Evolutionary conservation across 345 rosid species (phyloP).

Genomic region (Corymbia maculata): DNA sequence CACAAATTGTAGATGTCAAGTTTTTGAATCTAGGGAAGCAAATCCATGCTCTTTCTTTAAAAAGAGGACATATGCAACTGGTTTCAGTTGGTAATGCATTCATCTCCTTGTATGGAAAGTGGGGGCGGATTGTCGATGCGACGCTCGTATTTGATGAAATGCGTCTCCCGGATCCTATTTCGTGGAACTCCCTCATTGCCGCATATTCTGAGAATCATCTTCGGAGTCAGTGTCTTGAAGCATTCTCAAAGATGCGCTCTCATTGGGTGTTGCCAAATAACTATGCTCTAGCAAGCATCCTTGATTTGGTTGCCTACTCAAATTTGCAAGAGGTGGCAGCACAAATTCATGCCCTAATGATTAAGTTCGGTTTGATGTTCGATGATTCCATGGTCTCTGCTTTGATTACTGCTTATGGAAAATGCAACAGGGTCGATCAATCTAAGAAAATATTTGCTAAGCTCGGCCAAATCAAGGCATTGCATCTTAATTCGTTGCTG

Average conservation of each 20-base stretch:
- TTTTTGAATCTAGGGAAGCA: constrained; percentile 13
- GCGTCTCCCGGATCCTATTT: constrained; percentile 17
- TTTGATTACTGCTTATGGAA: constrained; percentile 26
- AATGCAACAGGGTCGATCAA: constrained; percentile 8
- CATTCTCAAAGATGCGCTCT: constrained; percentile 14
- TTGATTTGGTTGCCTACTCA: constrained; percentile 14
- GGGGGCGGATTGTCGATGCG: constrained; percentile 13
- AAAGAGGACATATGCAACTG: constrained; percentile 12
- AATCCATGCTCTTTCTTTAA: constrained; percentile 25
- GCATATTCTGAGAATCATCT: constrained; percentile 26
- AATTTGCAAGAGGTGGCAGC: constrained; percentile 8
- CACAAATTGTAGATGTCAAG: constrained; percentile 7
- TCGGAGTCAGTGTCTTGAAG: constrained; percentile 9
- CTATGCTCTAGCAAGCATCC: constrained; percentile 20
- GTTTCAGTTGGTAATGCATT: constrained; percentile 29
- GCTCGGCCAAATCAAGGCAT: constrained; percentile 2
- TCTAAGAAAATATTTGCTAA: constrained; percentile 17
- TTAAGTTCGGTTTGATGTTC: constrained; percentile 17
- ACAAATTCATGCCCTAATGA: constrained; percentile 21
- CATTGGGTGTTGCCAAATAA: constrained; percentile 3
- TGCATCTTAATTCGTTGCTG: constrained; percentile 15
- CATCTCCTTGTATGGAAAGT: constrained; percentile 19
- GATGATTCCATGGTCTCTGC: constrained; percentile 19
- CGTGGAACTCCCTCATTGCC: constrained; percentile 32
- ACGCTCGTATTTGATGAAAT: constrained; percentile 16